Base-by-base conservation (phyloP, 2,329 filamentous ascomycete genomes). In the Fusarium vanettenii region DNA sequence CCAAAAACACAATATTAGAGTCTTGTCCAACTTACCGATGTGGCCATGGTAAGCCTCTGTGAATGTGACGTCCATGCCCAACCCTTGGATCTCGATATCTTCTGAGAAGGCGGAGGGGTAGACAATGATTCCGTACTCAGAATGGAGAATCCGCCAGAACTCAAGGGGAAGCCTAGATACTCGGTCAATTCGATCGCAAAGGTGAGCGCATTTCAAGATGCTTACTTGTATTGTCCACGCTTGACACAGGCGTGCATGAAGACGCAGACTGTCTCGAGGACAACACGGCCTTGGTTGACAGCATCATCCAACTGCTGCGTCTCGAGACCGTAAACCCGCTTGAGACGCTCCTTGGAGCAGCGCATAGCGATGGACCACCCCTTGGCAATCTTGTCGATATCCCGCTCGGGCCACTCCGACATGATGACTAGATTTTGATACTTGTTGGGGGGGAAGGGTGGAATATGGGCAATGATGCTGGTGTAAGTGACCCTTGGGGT, bases 91-190 rank as follows among this genome's bases (percentile, higher is more conserved):
- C 27, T 82, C 80, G 29, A 84, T 74, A 9, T 81, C 77, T 65
- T 84, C 83, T 11, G 80, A 82, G 66, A 85, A 73, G 5, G 83
- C 83, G 1, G 83, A 84, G 4, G 83, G 83, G 62, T 84, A 85
- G 25, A 85, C 81, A n/a, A 85, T 74, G 50, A 85, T 85, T 43
- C 83, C 83, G 31, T 83, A 85, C 60, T 85, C 83, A 8, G 78
- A 68, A 37, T 84, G 82, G 16, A 85, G 76, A 9, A 84, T 76
- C 29, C 80, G 74, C 83, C 83, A 85, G 61, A 85, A 85, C 61
- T 82, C 81, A 2, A 79, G 71, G 13, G 83, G 83, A 16, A 84
- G 69, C 37, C 83, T 85, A 2, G 2, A 3, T 25, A 1, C 20
- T 5, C 10, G 5, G 37, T 78, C 14, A 76, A 57, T 31, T 22